phyloP scores from a whole-genome alignment of 805 yeast genomes.

The Scheffersomyces coipomensis region DNA sequence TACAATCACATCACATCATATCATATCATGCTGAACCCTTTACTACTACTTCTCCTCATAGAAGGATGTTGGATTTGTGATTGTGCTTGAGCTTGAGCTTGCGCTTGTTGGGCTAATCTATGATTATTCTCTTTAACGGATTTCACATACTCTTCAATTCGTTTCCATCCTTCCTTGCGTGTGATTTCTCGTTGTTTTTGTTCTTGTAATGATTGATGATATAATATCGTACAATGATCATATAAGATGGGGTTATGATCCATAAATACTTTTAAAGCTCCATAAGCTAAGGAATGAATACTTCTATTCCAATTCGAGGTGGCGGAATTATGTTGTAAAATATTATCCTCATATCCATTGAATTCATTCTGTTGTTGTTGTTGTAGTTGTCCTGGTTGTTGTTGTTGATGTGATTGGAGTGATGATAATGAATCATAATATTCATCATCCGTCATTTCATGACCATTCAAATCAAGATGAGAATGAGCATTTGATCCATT shows the following conservation, averaged over 20 bases:
- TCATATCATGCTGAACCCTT: background rate
- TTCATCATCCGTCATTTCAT: slow-evolving; percentile 44
- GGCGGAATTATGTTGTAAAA: slow-evolving; percentile 44
- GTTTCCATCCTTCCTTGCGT: slow-evolving; percentile 69
- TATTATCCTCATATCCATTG: slow-evolving; percentile 30
- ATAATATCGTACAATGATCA: slow-evolving; percentile 88
- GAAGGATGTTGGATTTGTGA: background rate
- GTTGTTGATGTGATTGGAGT: slow-evolving; percentile 22
- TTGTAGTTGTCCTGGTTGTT: no score
- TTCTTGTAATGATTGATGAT: slow-evolving; percentile 76
- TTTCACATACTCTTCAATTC: slow-evolving; percentile 59
- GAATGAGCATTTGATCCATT: slow-evolving; percentile 13
- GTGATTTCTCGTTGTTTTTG: slow-evolving; percentile 62
- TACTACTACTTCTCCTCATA: background rate
- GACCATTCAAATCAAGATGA: slow-evolving; percentile 16
- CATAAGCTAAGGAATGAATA: slow-evolving; percentile 85
- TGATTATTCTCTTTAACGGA: slow-evolving; percentile 17
- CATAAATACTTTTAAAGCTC: slow-evolving; percentile 87
- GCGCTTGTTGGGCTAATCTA: slow-evolving; percentile 3
- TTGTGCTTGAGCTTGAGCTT: background rate
- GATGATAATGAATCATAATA: slow-evolving; percentile 41
- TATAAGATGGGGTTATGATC: slow-evolving; percentile 89
- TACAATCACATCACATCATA: no score
- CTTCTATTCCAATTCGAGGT: slow-evolving; percentile 88
- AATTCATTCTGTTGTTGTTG: slow-evolving; percentile 18